Percentiles rank a stretch among this genome's conserved stretches.
Evolutionary conservation across 805 yeast genomes (phyloP).

Genomic region (Cyberlindnera maritima): DNA sequence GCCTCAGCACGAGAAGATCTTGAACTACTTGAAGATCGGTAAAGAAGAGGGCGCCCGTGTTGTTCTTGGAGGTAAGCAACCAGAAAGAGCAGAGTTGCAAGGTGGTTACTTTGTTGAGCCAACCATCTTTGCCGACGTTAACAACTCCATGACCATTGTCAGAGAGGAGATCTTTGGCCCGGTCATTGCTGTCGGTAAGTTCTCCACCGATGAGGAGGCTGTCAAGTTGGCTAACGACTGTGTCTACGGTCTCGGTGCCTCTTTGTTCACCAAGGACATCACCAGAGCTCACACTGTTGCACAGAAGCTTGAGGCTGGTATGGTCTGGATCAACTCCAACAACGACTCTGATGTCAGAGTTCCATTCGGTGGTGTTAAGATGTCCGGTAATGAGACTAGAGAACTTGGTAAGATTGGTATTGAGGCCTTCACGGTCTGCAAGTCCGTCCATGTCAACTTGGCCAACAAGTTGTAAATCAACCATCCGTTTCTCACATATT

Average conservation of each 20-base stretch:
- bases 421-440: conserved; percentile 58
- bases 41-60: conserved; percentile 52
- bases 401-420: conserved; percentile 69
- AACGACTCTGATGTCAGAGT: conserved; percentile 54
- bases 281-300: conserved; percentile 40
- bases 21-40: conserved; percentile 46
- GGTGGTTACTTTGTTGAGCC: conserved; percentile 43
- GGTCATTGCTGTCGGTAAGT: conserved; percentile 43
- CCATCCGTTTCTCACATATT: background rate
- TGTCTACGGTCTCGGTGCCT: conserved; percentile 46
- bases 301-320: conserved; percentile 42
- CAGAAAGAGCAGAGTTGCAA: conserved; percentile 25
- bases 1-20: conserved; percentile 45
- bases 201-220: conserved; percentile 43
- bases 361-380: conserved; percentile 71
- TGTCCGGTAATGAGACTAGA: conserved; percentile 60
- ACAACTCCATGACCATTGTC: conserved; percentile 38
- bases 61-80: conserved; percentile 41
- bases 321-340: conserved; percentile 59
- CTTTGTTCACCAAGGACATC: conserved; percentile 40
- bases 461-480: conserved; percentile 29
- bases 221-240: conserved; percentile 41
- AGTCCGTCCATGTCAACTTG: conserved; percentile 70
- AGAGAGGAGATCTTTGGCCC: conserved; percentile 54
- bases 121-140: conserved; percentile 46